Evolutionary conservation across 305 asterid species (phyloP).

Genomic region (Solanum hybrid): DNA sequence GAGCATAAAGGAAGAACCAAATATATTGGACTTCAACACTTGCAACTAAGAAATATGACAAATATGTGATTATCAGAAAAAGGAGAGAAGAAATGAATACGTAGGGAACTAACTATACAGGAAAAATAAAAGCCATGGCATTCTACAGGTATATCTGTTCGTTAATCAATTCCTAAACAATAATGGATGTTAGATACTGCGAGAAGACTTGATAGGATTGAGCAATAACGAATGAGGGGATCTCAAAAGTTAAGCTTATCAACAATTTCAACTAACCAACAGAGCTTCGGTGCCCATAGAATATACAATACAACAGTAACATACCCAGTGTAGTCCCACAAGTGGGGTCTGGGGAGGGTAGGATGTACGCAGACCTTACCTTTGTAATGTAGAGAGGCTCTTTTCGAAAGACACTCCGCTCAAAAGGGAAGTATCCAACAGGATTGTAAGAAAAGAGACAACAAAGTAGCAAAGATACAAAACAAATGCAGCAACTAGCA

Average conservation of each 20-base stretch:
- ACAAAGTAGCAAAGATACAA: neutral
- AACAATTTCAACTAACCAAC: neutral
- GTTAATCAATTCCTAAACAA: neutral
- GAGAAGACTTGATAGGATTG: constrained; percentile 6
- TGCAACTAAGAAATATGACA: neutral
- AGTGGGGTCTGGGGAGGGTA: neutral
- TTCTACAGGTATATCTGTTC: neutral
- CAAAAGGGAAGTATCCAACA: neutral
- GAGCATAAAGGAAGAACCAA: neutral
- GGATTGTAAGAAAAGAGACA: neutral
- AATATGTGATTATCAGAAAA: neutral
- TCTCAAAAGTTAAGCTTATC: neutral
- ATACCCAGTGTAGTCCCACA: neutral
- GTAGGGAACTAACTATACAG: neutral
- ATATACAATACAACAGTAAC: neutral
- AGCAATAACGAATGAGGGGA: neutral
- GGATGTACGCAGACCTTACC: neutral
- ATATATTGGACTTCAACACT: neutral
- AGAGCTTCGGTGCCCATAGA: neutral
- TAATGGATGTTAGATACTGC: constrained; percentile 8
- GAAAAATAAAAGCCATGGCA: neutral
- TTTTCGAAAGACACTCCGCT: neutral
- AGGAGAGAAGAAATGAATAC: neutral
- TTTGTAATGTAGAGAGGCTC: neutral
- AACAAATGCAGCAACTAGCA: neutral